Base-by-base conservation (phyloP, 2,329 filamentous ascomycete genomes). In the Xylaria hypoxylon region DNA sequence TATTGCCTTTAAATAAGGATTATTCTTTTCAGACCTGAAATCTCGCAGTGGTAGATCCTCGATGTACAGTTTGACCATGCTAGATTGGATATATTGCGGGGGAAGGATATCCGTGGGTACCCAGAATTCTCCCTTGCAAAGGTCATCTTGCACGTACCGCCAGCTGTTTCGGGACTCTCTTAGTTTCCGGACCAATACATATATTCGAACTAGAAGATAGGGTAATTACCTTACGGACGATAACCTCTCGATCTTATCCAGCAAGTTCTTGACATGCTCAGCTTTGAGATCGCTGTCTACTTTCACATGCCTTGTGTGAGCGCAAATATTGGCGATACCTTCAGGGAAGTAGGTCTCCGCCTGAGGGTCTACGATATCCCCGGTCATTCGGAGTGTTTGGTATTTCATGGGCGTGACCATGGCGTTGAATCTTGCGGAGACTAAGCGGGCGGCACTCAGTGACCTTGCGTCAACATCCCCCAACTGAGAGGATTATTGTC, bases 381-480 rank as follows among this genome's bases (percentile, higher is more conserved):
- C 73, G 57, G 79, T 83, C 22, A 85, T 70, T 1, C 71, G 71
- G 24, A 85, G 61, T 8, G 72, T 75, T 35, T 77, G 77, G 70
- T 84, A 85, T 44, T 76, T 72, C 24, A 84, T 78, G 0, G 83
- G 83, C 11, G 78, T 81, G 44, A 79, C 77, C 45, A 84, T 79
- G 17, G 76, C 75, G 60, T 83, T 74, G 52, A 84, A 78, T 38
- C 79, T 76, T 57, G 71, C 77, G 44, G 79, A 84, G 24, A 81
- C 70, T 56, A 76, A 70, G n/a, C 82, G 80, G 59, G 76, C 73
- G 42, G 70, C 68, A 22, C 74, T 72, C 38, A 83, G 68, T 13
- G 80, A 77, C 28, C 65, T 57, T 11, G 62, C 38, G 62, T 83
- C 80, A 62, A 80, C 72, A 45, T 80, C 77, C 64, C 77, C 74